Conservation (phyloP, 345 rosid genomes). For the Hibiscus mutabilis region DNA sequence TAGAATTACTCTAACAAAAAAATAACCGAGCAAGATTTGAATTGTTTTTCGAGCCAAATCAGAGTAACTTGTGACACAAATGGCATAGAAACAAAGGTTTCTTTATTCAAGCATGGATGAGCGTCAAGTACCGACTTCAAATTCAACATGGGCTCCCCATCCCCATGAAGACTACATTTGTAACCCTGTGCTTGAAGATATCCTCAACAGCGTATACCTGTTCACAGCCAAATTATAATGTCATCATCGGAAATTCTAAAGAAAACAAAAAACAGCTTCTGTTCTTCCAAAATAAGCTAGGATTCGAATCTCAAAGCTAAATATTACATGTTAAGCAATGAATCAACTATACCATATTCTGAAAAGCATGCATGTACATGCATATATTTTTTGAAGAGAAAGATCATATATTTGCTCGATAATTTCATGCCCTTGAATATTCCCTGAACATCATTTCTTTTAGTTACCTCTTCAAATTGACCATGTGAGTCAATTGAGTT, state of each 20-base stretch:
- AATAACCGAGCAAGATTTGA: neutral
- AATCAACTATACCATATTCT: neutral
- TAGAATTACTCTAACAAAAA: neutral
- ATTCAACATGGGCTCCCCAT: conserved; percentile 97
- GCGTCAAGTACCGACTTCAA: conserved; percentile 86
- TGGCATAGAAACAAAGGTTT: neutral
- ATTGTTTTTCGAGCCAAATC: neutral
- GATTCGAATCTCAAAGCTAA: neutral
- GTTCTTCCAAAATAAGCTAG: neutral
- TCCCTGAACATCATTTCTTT: conserved; percentile 86
- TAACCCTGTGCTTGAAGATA: conserved; percentile 78
- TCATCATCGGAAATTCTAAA: neutral
- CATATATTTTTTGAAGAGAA: neutral
- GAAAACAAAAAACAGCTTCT: neutral
- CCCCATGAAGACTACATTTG: conserved; percentile 96
- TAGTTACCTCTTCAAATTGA: neutral
- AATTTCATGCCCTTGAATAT: conserved; percentile 79
- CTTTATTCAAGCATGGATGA: conserved; percentile 75
- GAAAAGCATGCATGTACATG: neutral
- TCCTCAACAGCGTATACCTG: conserved; percentile 92
- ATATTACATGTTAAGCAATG: neutral
- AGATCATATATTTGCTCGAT: conserved; percentile 59
- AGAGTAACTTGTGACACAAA: neutral
- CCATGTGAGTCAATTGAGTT: neutral
- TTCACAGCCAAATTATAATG: neutral